Evolutionary conservation across 2,329 filamentous ascomycete species (phyloP).

Genomic region (Oidium heveae): DNA sequence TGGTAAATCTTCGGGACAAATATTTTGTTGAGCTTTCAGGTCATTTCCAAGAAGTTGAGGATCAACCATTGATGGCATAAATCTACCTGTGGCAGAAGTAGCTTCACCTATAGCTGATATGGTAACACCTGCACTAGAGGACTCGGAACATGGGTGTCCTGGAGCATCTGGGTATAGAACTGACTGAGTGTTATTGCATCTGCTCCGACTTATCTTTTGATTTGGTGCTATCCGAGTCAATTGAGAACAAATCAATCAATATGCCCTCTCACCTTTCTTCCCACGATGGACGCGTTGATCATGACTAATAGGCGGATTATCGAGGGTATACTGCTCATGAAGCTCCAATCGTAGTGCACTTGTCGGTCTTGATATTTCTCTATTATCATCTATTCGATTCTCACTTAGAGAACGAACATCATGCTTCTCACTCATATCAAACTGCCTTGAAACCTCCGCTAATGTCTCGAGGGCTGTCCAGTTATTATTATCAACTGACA

Average conservation of each 20-base stretch:
- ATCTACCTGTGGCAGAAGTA: constrained; percentile 10
- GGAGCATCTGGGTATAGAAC: constrained; percentile 4
- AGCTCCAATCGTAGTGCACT: constrained; percentile 20
- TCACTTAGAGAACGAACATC: constrained; percentile 24
- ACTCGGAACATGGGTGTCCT: constrained; percentile 8
- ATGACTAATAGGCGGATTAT: constrained; percentile 27
- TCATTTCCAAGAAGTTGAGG: constrained; percentile 13
- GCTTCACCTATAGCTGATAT: constrained; percentile 7
- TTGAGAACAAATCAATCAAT: not conserved
- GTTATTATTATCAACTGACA: constrained; percentile 26
- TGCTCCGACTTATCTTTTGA: constrained; percentile 4
- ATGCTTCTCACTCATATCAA: constrained; percentile 39
- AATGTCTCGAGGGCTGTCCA: constrained; percentile 69
- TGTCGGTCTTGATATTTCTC: constrained; percentile 6
- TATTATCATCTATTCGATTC: constrained; percentile 15
- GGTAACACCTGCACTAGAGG: constrained; percentile 11
- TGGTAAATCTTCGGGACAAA: not conserved
- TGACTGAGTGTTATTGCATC: constrained; percentile 3
- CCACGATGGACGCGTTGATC: constrained; percentile 17
- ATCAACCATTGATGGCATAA: constrained; percentile 14
- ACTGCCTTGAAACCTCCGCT: constrained; percentile 65
- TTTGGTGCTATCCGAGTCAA: constrained; percentile 8
- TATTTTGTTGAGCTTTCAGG: constrained; percentile 4
- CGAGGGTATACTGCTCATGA: constrained; percentile 32
- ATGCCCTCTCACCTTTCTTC: constrained; percentile 16